Conservation (phyloP, 148 eudicot genomes). For the Rhododendron simsii region DNA sequence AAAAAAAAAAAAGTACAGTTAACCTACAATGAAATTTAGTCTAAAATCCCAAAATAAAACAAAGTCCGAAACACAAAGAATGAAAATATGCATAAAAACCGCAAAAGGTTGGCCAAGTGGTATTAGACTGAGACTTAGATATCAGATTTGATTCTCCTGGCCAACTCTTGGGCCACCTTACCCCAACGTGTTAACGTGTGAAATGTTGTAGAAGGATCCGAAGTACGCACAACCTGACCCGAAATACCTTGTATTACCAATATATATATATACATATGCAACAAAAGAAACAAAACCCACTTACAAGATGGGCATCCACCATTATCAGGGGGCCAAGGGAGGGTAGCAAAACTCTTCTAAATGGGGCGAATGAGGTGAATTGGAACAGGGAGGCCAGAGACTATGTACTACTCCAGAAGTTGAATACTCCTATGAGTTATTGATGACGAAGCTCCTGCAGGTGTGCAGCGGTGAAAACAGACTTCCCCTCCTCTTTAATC, state of each 20-base stretch:
- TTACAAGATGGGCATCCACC: conserved; percentile 17
- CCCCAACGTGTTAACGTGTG: too few relatives aligned
- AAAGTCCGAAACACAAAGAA: not conserved
- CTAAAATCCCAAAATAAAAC: not conserved
- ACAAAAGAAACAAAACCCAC: conserved; percentile 1
- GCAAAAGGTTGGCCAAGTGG: not conserved
- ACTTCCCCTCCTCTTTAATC: conserved; percentile 22
- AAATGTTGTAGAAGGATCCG: too few relatives aligned
- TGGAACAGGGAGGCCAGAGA: conserved; percentile 32
- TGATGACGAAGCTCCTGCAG: conserved; percentile 33
- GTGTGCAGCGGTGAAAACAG: conserved; percentile 34
- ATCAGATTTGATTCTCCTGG: too few relatives aligned
- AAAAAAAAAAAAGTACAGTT: not conserved
- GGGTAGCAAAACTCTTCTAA: conserved; percentile 19
- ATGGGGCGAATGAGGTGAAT: conserved; percentile 29
- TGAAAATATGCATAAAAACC: not conserved
- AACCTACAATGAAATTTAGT: not conserved
- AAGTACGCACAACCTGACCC: too few relatives aligned
- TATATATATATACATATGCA: not conserved
- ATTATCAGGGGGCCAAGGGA: conserved; percentile 9
- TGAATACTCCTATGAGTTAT: conserved; percentile 20
- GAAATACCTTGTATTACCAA: too few relatives aligned
- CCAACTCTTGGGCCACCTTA: too few relatives aligned
- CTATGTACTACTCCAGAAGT: conserved; percentile 10
- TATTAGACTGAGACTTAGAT: too few relatives aligned